A percentile compares a stretch with the other conserved stretches of the same genome.
These are phyloP conservation scores for Erodium trifolium DNA, from an alignment of 441 rosid species.

Conservation along the genomic window DNA sequence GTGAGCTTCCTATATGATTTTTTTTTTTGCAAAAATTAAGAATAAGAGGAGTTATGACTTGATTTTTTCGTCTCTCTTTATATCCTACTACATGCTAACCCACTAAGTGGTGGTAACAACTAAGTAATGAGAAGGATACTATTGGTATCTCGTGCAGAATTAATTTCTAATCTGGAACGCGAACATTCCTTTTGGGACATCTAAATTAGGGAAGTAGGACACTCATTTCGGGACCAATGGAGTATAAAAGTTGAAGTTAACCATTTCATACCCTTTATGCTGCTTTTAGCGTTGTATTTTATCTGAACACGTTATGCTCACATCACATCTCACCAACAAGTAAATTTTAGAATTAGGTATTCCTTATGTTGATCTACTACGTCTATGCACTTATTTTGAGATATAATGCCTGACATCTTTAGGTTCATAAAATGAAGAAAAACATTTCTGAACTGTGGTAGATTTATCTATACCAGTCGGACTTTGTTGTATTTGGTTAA, in stretches of 20 bases:
- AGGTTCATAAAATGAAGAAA: background rate
- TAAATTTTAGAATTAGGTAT: background rate
- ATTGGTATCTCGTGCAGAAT: background rate
- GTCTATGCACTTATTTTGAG: background rate
- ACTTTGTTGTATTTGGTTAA: too few species aligned
- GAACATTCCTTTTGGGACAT: background rate
- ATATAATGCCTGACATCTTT: background rate
- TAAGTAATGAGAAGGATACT: background rate
- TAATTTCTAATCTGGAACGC: background rate
- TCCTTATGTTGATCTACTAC: background rate
- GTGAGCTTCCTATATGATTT: background rate
- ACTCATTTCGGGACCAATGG: background rate
- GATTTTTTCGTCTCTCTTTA: background rate
- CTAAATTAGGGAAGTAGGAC: background rate
- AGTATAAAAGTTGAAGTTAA: background rate
- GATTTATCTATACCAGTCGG: background rate
- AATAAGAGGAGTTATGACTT: background rate
- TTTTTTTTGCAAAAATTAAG: background rate
- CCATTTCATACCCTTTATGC: background rate
- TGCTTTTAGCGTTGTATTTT: background rate
- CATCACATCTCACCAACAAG: background rate
- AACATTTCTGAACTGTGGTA: background rate
- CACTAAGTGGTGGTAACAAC: background rate
- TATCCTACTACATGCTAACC: background rate
- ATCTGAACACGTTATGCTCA: background rate